Evolutionary conservation across 2,329 filamentous ascomycete genomes (phyloP).

Genomic region (Pseudonectria foliicola): DNA sequence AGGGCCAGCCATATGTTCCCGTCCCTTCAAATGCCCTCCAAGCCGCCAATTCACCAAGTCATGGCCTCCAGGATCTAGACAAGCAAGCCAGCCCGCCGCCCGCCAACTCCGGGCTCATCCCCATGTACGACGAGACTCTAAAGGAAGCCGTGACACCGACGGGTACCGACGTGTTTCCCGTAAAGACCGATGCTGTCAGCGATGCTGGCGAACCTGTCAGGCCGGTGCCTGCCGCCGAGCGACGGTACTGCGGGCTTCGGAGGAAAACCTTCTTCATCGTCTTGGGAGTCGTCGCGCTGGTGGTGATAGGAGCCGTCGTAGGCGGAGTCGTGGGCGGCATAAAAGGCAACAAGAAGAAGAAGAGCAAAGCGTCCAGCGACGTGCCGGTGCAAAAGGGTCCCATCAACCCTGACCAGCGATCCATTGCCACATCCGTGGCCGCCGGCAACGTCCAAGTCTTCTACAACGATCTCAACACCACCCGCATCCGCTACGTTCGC

Average conservation of each 20-base stretch:
- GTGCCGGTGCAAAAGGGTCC: constrained; percentile 10
- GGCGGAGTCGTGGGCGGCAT: constrained; percentile 13
- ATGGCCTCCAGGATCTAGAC: constrained; percentile 6
- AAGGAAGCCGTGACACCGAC: constrained; percentile 2
- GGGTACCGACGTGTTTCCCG: background rate
- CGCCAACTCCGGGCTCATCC: constrained; percentile 8
- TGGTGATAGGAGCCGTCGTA: constrained; percentile 11
- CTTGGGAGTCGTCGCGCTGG: constrained; percentile 6
- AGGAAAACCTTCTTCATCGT: constrained; percentile 11
- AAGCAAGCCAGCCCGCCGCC: constrained; percentile 5
- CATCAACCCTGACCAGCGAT: constrained; percentile 10
- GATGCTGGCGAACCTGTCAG: constrained; percentile 1
- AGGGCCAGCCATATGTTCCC: background rate
- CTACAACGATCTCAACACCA: constrained; percentile 15
- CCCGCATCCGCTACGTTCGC: constrained; percentile 10
- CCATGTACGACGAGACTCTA: constrained; percentile 6
- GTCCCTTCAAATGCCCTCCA: constrained; percentile 2
- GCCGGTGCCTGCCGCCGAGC: constrained; percentile 3
- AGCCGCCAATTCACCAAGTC: background rate
- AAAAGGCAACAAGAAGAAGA: constrained; percentile 2
- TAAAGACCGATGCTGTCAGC: too few relatives aligned
- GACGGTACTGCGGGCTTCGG: constrained; percentile 11
- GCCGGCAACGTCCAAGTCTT: constrained; percentile 11
- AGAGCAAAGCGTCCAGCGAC: background rate
- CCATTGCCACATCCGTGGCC: constrained; percentile 7